Evolutionary conservation across 1,284 basidiomycete genomes (phyloP), one percentile per base, ranked within the genome.

Genomic region (Macrocystidia cucumis): DNA sequence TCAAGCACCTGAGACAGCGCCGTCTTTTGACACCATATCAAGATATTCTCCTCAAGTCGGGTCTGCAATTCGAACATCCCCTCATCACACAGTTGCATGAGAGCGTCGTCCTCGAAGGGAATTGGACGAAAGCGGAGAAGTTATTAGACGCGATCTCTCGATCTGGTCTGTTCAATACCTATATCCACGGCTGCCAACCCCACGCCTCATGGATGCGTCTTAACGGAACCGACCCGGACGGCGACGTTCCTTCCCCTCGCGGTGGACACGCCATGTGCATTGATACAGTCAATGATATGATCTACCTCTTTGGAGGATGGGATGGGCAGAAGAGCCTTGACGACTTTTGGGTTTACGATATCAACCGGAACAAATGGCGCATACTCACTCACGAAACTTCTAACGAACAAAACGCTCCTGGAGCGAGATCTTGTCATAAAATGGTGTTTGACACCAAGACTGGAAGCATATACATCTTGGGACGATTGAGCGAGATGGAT

Each of bases 211-310:
- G 83, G 78, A 67, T 56, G 18, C 68, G 68, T 8, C 55, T 86
- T 1, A 56, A 55, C 20, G 76, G 69, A 18, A 63, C 69, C 12
- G 71, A 80, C 39, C 62, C 71, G 1, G 74, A 82, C 45, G 78
- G 77, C 1, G 77, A 80, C 44, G 54, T 68, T 0, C 83, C 83
- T 3, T 61, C 67, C 19, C 63, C 71, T 32, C 72, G 87, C 1
- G 84, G 86, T 12, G 88, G 87, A 0, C 85, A 90, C 45, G 78
- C 84, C 16, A 86, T 89, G 81, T 87, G 82, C 46, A 72, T 90
- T 43, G 87, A 91, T 51, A 59, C 70, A 19, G 63, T 67, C 8
- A 68, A 70, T 24, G 71, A 74, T 4, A 56, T 72, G 29, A 74
- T 89, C 9, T 90, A 89, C 50, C 64, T 91, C 11, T 77, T 87